Evolutionary conservation across 306 rosid species (phyloP), one percentile per base, ranked within the genome.

Genomic region (Sicyos baderoa): DNA sequence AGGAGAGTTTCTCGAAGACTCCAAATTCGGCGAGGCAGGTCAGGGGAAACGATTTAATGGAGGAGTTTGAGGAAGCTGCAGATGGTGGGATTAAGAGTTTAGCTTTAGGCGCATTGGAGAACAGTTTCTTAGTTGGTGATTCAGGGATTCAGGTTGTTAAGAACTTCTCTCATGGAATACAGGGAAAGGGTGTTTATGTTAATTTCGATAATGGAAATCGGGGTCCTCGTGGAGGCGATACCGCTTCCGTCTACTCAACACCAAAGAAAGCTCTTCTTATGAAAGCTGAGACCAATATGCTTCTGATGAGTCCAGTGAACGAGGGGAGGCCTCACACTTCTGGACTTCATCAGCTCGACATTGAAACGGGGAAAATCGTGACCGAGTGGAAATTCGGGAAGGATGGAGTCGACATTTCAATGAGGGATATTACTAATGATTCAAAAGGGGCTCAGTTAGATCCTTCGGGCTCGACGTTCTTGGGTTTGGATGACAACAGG

Each of bases 261-360:
- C 99, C 99, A 0, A 88, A 86, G 71, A 94, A 87, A 77, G 91
- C 99, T 22, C 86, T 94, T 77, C 86, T 88, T 0, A 94, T 94
- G 97, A 90, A 56, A 80, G 97, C 97, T 0, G 99, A 94, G 78
- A 94, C 97, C 0, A 94, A 84, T 76, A 94, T 94, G 99, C 97
- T 94, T 44, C 83, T 94, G 54, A 90, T 94, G 99, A 94, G 96
- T 84, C 99, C 99, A 1, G n/a, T 79, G 73, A 83, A 76, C 17
- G 86, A 71, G 18, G 86, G 86, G 47, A 94, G 79, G 79, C 90
- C 87, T 78, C 99, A 90, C 44, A 73, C 96, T 0, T 82, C 76
- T 0, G 96, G 95, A 75, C 86, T 90, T 27, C 99, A 94, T 51
- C 99, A 94, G 80, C 87, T 94, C 73, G 99, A 90, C 54, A 90